Percentiles rank a stretch among this genome's conserved stretches.
Conservation (phyloP, 306 rosid species). For the Begonia peltatifolia region DNA sequence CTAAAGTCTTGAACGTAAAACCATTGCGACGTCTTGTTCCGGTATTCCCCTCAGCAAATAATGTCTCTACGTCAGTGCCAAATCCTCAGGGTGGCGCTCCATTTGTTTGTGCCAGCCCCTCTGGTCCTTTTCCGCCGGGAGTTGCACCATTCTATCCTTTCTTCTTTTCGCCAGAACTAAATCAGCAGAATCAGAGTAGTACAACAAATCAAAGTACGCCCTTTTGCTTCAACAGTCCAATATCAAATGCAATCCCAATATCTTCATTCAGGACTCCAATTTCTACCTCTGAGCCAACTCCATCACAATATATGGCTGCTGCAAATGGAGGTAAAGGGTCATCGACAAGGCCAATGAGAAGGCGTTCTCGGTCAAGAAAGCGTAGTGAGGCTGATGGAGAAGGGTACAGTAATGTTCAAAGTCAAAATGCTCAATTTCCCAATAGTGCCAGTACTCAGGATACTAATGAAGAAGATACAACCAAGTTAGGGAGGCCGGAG, state of each 20-base stretch:
- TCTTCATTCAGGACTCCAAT: constrained; percentile 52
- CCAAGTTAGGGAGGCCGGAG: constrained; percentile 24
- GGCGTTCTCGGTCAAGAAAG: constrained; percentile 25
- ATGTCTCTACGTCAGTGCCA: constrained; percentile 31
- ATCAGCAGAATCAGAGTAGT: constrained; percentile 25
- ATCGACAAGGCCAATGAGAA: constrained; percentile 22
- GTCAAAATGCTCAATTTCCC: constrained; percentile 6
- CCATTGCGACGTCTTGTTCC: constrained; percentile 78
- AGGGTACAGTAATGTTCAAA: constrained; percentile 18
- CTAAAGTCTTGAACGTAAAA: constrained; percentile 70
- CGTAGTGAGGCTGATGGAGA: constrained; percentile 23
- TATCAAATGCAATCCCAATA: constrained; percentile 59
- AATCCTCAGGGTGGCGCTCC: constrained; percentile 73
- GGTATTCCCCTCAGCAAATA: constrained; percentile 57
- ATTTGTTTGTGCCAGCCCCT: constrained; percentile 68
- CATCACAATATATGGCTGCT: constrained; percentile 4
- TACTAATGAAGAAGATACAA: constrained; percentile 22
- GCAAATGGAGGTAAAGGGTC: constrained; percentile 20
- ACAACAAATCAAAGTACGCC: constrained; percentile 9
- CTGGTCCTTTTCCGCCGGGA: constrained; percentile 85
- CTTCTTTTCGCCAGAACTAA: constrained; percentile 36
- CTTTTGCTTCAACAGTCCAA: constrained; percentile 16
- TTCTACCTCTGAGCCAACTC: not conserved
- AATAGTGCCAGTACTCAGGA: constrained; percentile 11
- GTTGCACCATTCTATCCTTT: constrained; percentile 68